phyloP scores from a whole-genome alignment of 1,284 basidiomycete species.

The Inonotus obliquus region DNA sequence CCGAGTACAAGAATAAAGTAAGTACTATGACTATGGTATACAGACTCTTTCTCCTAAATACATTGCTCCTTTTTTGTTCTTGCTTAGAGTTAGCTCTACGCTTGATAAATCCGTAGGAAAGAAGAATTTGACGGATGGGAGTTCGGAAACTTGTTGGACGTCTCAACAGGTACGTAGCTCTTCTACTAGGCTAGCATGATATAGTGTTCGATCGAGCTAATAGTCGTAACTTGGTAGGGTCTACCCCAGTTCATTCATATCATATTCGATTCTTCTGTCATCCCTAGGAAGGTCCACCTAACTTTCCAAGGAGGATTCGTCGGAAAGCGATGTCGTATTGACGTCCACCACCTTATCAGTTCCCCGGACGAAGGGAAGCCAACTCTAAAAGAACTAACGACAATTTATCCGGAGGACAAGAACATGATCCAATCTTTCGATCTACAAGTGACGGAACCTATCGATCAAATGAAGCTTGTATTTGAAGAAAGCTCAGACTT shows the following conservation, averaged over 20 bases:
- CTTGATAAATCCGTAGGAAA: conserved; percentile 74
- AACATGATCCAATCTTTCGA: conserved; percentile 67
- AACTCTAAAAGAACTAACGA: conserved; percentile 45
- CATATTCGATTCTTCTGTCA: conserved; percentile 46
- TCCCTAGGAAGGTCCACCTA: conserved; percentile 50
- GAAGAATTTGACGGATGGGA: conserved; percentile 64
- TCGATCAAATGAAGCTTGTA: conserved; percentile 47
- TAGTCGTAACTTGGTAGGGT: conserved; percentile 37
- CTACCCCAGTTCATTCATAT: conserved; percentile 71
- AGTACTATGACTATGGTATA: background rate
- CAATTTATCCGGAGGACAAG: conserved; percentile 71
- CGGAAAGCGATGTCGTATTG: conserved; percentile 55
- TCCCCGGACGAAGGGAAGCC: background rate
- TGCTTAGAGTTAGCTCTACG: conserved; percentile 73
- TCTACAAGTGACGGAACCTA: conserved; percentile 27
- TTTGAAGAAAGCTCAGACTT: conserved; percentile 78
- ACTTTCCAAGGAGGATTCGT: conserved; percentile 85
- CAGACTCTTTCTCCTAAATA: too few species aligned
- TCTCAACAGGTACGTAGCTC: conserved; percentile 67
- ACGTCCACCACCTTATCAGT: conserved; percentile 31
- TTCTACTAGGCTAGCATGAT: too few species aligned
- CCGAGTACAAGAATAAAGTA: background rate
- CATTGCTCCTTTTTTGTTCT: too few species aligned
- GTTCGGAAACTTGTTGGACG: conserved; percentile 78
- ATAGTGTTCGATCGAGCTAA: background rate